Conservation (phyloP, 2,329 filamentous ascomycete genomes). For the Alternaria gaisen region DNA sequence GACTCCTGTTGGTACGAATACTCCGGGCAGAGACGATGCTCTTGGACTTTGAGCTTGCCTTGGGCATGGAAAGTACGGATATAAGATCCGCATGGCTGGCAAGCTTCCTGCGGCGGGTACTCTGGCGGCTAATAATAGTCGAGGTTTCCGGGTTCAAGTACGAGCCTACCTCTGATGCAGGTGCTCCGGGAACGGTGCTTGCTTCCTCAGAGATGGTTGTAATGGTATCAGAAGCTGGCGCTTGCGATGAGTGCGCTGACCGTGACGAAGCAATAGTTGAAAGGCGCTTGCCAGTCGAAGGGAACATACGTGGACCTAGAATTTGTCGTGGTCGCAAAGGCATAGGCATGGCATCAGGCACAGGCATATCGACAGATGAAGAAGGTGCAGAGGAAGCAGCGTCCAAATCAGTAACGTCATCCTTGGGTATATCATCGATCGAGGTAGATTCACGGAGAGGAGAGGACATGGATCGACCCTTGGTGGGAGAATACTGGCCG, state of each 20-base stretch:
- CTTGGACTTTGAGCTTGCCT: slow-evolving; percentile 67
- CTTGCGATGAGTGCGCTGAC: slow-evolving; percentile 39
- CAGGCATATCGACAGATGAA: slow-evolving; percentile 49
- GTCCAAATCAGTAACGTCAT: slow-evolving; percentile 35
- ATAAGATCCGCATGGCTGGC: slow-evolving; percentile 95
- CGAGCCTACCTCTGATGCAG: slow-evolving; percentile 42
- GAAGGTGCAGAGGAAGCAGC: slow-evolving; percentile 41
- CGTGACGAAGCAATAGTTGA: slow-evolving; percentile 68
- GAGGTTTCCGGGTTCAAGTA: slow-evolving; percentile 44
- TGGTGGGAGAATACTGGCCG: slow-evolving; percentile 53
- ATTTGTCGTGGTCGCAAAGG: slow-evolving; percentile 47
- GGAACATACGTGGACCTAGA: slow-evolving; percentile 57
- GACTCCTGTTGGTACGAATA: slow-evolving; percentile 75
- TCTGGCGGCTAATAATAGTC: slow-evolving; percentile 56
- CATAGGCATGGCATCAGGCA: slow-evolving; percentile 43
- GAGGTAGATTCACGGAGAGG: slow-evolving; percentile 38
- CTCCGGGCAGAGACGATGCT: slow-evolving; percentile 81
- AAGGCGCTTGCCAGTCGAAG: slow-evolving; percentile 63
- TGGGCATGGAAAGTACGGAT: slow-evolving; percentile 82
- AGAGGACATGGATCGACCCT: slow-evolving; percentile 46
- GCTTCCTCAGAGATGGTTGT: slow-evolving; percentile 31
- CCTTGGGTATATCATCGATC: slow-evolving; percentile 33
- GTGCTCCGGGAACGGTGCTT: slow-evolving; percentile 26
- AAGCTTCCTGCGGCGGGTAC: slow-evolving; percentile 68
- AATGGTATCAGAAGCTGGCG: slow-evolving; percentile 36